phyloP scores from a whole-genome alignment of 2,329 filamentous ascomycete species.

The Trichoderma koningiopsis region DNA sequence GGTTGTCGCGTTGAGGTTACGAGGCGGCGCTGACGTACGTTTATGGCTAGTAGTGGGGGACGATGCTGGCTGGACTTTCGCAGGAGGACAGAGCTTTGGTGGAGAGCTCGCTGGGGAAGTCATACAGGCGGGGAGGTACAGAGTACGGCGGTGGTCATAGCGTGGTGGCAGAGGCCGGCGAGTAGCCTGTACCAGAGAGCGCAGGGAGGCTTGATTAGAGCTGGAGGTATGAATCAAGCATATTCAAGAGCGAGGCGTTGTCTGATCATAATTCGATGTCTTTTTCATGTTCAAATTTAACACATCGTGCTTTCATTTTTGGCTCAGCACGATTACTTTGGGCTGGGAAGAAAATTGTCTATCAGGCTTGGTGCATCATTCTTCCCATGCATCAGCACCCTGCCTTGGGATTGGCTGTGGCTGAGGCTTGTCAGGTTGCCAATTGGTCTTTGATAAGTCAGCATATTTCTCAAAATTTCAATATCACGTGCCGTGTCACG shows the following conservation, averaged over 20 bases:
- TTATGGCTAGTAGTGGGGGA: slow-evolving; percentile 25
- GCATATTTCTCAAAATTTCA: neutral
- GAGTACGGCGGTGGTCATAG: neutral
- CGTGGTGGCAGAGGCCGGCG: neutral
- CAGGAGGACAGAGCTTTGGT: slow-evolving; percentile 21
- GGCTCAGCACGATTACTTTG: neutral
- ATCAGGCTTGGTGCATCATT: neutral
- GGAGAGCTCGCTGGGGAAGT: slow-evolving; percentile 17
- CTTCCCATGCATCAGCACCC: neutral
- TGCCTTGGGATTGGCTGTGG: slow-evolving; percentile 3
- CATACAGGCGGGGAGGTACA: slow-evolving; percentile 7
- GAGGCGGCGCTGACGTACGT: slow-evolving; percentile 40
- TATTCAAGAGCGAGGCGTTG: neutral
- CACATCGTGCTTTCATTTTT: neutral
- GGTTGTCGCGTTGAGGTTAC: slow-evolving; percentile 18
- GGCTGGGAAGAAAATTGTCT: neutral
- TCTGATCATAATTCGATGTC: neutral
- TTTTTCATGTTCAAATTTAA: neutral
- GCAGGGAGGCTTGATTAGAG: neutral
- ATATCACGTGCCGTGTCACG: slow-evolving; percentile 27
- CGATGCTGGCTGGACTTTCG: slow-evolving; percentile 6
- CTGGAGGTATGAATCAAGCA: neutral
- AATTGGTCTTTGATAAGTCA: neutral
- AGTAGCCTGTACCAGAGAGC: slow-evolving; percentile 2
- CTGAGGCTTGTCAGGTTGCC: neutral